Evolutionary conservation across 164 flowering plant species (phyloP).

Genomic region (Cinnamomum micranthum): DNA sequence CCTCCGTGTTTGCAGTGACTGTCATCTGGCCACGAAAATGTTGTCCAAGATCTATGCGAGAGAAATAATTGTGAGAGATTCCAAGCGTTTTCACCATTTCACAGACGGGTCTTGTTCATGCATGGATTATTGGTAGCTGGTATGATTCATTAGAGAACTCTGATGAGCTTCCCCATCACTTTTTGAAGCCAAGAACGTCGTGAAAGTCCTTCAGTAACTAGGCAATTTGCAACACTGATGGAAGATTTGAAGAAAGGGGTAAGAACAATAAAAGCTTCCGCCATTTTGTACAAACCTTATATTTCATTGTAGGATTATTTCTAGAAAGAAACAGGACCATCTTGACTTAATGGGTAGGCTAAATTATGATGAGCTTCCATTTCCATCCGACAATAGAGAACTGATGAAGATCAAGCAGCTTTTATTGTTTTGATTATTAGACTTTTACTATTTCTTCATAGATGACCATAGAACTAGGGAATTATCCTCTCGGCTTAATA

Average conservation of each 20-base stretch:
- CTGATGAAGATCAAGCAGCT: too few relatives aligned
- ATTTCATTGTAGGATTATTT: background rate
- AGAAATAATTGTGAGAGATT: constrained; percentile 7
- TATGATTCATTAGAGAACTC: background rate
- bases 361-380: background rate
- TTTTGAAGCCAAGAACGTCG: background rate
- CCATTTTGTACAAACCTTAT: background rate
- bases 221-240: background rate
- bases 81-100: constrained; percentile 12
- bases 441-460: background rate
- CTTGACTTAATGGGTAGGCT: background rate
- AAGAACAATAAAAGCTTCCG: background rate
- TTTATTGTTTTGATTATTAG: background rate
- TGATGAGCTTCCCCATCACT: background rate
- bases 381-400: background rate
- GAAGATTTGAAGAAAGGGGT: background rate
- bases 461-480: background rate
- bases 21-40: constrained; percentile 6
- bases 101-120: constrained; percentile 9
- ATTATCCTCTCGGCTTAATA: background rate
- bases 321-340: background rate
- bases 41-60: constrained; percentile 9
- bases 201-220: background rate
- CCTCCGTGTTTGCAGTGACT: constrained; percentile 9
- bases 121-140: constrained; percentile 5